Conservation (phyloP, 345 rosid species). For the Barbarea vulgaris region DNA sequence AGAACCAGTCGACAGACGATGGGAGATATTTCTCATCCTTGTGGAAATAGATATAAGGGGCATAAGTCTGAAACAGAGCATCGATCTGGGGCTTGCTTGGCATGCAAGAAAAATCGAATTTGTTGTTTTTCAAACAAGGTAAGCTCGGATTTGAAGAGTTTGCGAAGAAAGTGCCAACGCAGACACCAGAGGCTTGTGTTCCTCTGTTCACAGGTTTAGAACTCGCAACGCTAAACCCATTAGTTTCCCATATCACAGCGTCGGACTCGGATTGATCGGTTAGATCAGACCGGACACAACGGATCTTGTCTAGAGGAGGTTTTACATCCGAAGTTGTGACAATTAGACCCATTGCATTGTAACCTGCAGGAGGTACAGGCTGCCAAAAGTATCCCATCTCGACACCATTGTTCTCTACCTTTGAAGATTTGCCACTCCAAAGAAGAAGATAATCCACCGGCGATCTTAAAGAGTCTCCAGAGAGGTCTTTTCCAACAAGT, state of each 20-base stretch:
- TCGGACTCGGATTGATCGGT: conserved; percentile 57
- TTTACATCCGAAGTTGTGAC: conserved; percentile 58
- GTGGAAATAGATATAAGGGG: conserved; percentile 72
- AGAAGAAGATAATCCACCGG: no score
- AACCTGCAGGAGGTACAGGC: conserved; percentile 70
- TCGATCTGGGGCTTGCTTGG: conserved; percentile 60
- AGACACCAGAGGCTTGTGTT: conserved; percentile 50
- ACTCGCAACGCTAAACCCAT: conserved; percentile 49
- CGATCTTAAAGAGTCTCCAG: conserved; percentile 35
- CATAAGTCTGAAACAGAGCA: conserved; percentile 56
- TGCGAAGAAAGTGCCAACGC: conserved; percentile 63
- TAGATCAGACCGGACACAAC: conserved; percentile 69
- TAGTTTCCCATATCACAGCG: conserved; percentile 61
- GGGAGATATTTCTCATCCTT: no score
- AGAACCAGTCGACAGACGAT: conserved; percentile 75
- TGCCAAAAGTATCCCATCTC: conserved; percentile 66
- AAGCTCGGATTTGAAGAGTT: conserved; percentile 31
- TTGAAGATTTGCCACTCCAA: conserved; percentile 65
- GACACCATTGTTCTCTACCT: conserved; percentile 48
- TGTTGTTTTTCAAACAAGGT: conserved; percentile 63
- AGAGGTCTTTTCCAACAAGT: conserved; percentile 57
- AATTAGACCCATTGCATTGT: conserved; percentile 58
- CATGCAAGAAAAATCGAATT: conserved; percentile 53
- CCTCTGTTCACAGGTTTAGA: conserved; percentile 55
- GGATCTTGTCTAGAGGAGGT: conserved; percentile 64